Base-by-base conservation (phyloP, 495 filamentous ascomycete genomes). In the Penicillium samsonianum region DNA sequence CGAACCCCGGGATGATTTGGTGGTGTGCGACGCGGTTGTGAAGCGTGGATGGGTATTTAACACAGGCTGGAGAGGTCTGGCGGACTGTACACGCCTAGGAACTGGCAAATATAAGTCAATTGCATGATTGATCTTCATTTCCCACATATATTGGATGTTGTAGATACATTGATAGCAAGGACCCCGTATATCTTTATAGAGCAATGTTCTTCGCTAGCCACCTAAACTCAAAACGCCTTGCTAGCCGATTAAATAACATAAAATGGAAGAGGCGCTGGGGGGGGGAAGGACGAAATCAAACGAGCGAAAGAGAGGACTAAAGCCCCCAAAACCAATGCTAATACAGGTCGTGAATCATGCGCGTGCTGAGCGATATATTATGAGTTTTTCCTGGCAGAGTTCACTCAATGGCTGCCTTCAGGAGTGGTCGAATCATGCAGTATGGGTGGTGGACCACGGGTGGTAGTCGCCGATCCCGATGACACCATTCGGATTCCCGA, bases 331-430 rank as follows among this genome's bases (percentile, higher is more conserved):
- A 26, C 22, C 46, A 14, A 44, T 58, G 55, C 55, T 52, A 53
- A 58, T 58, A 58, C 40, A 58, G 48, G 48, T 58, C 55, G 48
- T 58, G 23, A 58, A 35, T 52, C 55, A 30, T 58, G 48, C 30
- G 52, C 48, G 40, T 43, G 28, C 10, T 2, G 12, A 51, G 44
- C 26, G 31, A 47, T 42, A 47, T 22, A 50, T 49, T 28, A 48
- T 17, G 35, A 37, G n/a, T 35, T n/a, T 25, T n/a, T 19, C n/a
- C 14, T 12, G 9, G 28, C 26, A 26, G 6, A 12, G 23, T 16
- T 10, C 23, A 10, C 10, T 28, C 23, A 17, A 26, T 25, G 26
- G 26, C n/a, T 33, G 45, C n/a, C 31, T 19, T 20, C n/a, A 31
- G 41, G 10, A 22, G 31, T 16, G 5, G 8, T 30, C 16, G 25